Percentiles rank a stretch among this genome's conserved stretches.
These are phyloP conservation scores for Curvularia eragrostidis DNA, from an alignment of 2,329 filamentous ascomycete genomes.

Conservation along the genomic window DNA sequence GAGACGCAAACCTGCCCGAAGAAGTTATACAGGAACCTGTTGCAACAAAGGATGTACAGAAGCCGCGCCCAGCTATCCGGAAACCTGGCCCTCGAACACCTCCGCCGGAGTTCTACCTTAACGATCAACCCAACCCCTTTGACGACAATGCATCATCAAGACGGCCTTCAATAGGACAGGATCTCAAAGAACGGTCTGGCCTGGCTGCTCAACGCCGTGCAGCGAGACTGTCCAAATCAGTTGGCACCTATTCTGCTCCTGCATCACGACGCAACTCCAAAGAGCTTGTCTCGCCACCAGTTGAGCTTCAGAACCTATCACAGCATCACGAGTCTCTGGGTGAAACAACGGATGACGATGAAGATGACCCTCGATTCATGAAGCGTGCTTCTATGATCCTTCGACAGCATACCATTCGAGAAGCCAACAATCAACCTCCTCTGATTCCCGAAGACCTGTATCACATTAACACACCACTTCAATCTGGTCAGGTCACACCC, in stretches of 20 bases:
- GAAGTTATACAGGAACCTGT: slow-evolving; percentile 21
- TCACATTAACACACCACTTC: slow-evolving; percentile 37
- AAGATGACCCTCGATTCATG: slow-evolving; percentile 43
- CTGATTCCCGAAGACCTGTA: slow-evolving; percentile 41
- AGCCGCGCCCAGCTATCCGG: slow-evolving; percentile 49
- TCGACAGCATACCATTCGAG: slow-evolving; percentile 42
- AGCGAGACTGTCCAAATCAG: slow-evolving; percentile 42
- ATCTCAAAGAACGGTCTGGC: slow-evolving; percentile 43
- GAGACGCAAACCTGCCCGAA: slow-evolving; percentile 35
- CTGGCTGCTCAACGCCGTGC: slow-evolving; percentile 46
- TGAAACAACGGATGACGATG: slow-evolving; percentile 33
- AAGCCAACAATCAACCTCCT: slow-evolving; percentile 15
- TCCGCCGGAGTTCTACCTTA: slow-evolving; percentile 43
- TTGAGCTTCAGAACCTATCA: slow-evolving; percentile 28
- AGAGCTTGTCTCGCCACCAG: slow-evolving; percentile 36
- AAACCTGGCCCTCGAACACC: slow-evolving; percentile 39
- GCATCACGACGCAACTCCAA: slow-evolving; percentile 45
- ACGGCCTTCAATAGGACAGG: slow-evolving; percentile 18
- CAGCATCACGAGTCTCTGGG: slow-evolving; percentile 27
- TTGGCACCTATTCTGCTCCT: slow-evolving; percentile 47
- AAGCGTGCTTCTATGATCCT: slow-evolving; percentile 52
- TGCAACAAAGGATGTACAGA: slow-evolving; percentile 35
- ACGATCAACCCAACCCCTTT: slow-evolving; percentile 46
- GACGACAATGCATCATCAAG: slow-evolving; percentile 28
- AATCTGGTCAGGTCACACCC: slow-evolving; percentile 59